Evolutionary conservation across 192 early-diverging fungal species (phyloP).

Genomic region (Entomortierella chlamydospora): DNA sequence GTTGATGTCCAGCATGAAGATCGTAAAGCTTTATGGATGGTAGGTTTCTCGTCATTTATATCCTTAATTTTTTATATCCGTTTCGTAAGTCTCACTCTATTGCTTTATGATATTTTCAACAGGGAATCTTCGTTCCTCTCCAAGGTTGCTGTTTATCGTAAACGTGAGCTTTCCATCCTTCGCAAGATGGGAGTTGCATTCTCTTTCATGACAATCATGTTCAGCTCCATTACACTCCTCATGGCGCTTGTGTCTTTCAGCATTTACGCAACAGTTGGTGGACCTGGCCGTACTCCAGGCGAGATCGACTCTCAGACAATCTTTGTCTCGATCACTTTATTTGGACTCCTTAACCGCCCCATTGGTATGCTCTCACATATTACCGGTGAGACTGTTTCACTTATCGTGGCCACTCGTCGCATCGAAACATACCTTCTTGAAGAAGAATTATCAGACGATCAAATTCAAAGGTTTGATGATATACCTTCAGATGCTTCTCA

Average conservation of each 20-base stretch:
- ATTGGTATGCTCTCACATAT: conserved; percentile 27
- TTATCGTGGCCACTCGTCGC: conserved; percentile 25
- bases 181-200: conserved; percentile 20
- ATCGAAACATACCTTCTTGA: conserved; percentile 23
- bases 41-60: no score
- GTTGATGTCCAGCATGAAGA: conserved; percentile 36
- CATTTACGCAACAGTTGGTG: conserved; percentile 32
- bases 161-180: conserved; percentile 11
- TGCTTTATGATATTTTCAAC: not conserved
- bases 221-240: conserved; percentile 25
- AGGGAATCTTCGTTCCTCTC: conserved; percentile 22
- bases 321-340: conserved; percentile 31
- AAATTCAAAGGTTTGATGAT: conserved; percentile 1
- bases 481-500: not conserved
- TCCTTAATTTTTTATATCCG: not conserved
- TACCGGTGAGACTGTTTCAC: conserved; percentile 8
- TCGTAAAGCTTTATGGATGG: conserved; percentile 55
- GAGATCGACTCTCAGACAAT: conserved; percentile 32
- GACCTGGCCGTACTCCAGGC: conserved; percentile 20
- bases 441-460: conserved; percentile 21
- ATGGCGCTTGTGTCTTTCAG: conserved; percentile 41
- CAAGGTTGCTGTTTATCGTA: conserved; percentile 12
- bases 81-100: not conserved
- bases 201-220: conserved; percentile 30
- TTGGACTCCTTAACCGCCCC: conserved; percentile 38